Conservation (phyloP, 2,329 filamentous ascomycete species). For the Hyphodiscus sp. region DNA sequence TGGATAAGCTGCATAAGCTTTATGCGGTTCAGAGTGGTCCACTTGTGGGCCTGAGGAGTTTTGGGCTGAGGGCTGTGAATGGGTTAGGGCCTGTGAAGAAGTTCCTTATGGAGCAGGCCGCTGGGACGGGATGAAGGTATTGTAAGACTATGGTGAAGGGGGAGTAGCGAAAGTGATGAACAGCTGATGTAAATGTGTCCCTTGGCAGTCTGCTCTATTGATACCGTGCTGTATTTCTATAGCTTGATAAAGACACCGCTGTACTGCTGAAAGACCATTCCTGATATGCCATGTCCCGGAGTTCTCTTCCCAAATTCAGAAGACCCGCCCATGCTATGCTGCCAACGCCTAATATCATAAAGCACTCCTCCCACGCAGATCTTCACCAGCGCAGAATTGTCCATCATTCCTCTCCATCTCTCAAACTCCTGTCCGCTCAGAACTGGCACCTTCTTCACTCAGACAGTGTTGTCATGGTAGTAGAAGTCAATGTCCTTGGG, state of each 20-base stretch:
- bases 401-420: background rate
- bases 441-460: background rate
- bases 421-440: too few relatives aligned
- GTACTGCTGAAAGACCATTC: background rate
- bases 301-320: background rate
- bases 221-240: background rate
- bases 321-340: background rate
- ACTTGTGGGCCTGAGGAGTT: constrained; percentile 69
- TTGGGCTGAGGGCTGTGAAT: constrained; percentile 73
- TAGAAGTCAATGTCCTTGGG: constrained; percentile 88
- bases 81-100: constrained; percentile 68
- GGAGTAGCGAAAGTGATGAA: too few relatives aligned
- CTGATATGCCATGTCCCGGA: background rate
- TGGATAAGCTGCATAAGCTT: constrained; percentile 87
- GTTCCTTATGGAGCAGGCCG: constrained; percentile 74
- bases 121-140: constrained; percentile 45
- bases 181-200: too few relatives aligned
- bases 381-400: background rate
- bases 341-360: background rate
- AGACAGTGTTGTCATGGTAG: constrained; percentile 81
- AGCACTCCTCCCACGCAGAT: background rate
- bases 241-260: background rate
- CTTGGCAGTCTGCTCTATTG: too few relatives aligned
- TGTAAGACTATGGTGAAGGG: constrained; percentile 15
- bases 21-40: constrained; percentile 78